Percentiles rank a stretch among this genome's conserved stretches.
Evolutionary conservation across 768 basidiomycete species (phyloP).

Genomic region (Auricularia cornea): DNA sequence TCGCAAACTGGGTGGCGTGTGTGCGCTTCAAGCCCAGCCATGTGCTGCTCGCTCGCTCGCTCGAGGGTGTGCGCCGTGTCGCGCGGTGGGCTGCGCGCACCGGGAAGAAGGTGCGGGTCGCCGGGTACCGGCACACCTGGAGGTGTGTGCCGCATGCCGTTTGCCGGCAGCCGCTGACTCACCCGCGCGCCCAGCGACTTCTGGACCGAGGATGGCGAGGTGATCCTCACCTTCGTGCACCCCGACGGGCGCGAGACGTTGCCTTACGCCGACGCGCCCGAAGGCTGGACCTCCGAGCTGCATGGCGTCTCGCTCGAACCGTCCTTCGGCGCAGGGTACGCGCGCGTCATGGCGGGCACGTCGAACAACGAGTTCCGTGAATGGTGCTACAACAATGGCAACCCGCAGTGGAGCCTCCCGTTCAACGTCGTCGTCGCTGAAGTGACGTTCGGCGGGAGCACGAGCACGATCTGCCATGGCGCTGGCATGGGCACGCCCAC

Average conservation of each 20-base stretch:
- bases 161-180: too few relatives aligned
- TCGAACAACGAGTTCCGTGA: slow-evolving; percentile 10
- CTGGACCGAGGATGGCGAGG: background rate
- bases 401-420: slow-evolving; percentile 1
- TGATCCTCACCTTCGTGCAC: slow-evolving; percentile 3
- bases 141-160: background rate
- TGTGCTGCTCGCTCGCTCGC: slow-evolving; percentile 1
- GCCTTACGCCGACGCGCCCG: slow-evolving; percentile 3
- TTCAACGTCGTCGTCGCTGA: slow-evolving; percentile 9
- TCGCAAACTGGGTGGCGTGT: slow-evolving; percentile 5
- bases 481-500: slow-evolving; percentile 7
- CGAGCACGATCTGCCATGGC: slow-evolving; percentile 9
- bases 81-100: background rate
- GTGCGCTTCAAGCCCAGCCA: background rate
- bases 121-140: slow-evolving; percentile 6
- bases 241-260: slow-evolving; percentile 1
- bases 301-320: background rate
- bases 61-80: background rate
- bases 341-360: slow-evolving; percentile 6
- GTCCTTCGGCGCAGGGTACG: background rate
- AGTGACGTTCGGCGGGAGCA: slow-evolving; percentile 10
- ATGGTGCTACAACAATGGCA: slow-evolving; percentile 3
- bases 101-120: slow-evolving; percentile 1
- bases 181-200: too few relatives aligned
- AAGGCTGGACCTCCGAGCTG: slow-evolving; percentile 2